Evolutionary conservation across 2,329 filamentous ascomycete species (phyloP).

Genomic region (Aspergillus alliaceus): DNA sequence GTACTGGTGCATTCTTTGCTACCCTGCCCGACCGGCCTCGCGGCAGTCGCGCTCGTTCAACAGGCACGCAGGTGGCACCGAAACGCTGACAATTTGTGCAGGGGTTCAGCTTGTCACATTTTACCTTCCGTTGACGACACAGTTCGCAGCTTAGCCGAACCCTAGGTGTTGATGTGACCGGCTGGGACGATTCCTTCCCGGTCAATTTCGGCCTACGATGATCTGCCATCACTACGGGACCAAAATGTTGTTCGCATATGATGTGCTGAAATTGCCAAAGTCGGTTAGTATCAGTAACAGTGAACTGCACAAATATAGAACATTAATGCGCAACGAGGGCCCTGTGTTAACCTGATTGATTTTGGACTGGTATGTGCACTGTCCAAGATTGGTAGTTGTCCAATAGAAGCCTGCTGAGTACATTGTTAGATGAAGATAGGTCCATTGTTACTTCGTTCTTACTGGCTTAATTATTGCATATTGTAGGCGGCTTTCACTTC

Average conservation of each 20-base stretch:
- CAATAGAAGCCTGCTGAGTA: neutral
- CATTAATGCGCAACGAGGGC: neutral
- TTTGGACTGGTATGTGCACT: neutral
- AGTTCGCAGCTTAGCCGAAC: conserved; percentile 32
- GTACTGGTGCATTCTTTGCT: conserved; percentile 13
- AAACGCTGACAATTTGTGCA: conserved; percentile 31
- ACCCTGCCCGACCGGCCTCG: conserved; percentile 29
- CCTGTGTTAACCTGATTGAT: neutral
- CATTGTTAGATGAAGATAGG: neutral
- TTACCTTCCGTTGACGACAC: conserved; percentile 34
- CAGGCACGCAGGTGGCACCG: conserved; percentile 27
- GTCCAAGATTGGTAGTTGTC: neutral
- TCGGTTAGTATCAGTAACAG: neutral
- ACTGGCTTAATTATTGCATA: neutral
- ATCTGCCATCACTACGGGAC: conserved; percentile 7
- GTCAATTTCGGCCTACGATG: neutral
- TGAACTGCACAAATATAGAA: neutral
- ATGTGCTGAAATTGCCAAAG: neutral
- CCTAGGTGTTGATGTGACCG: conserved; percentile 8
- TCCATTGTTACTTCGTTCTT: neutral
- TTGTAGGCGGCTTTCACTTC: neutral
- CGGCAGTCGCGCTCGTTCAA: conserved; percentile 33
- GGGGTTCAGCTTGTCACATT: conserved; percentile 34
- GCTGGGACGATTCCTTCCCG: neutral
- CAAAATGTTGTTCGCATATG: neutral